Base-by-base conservation (phyloP, 768 basidiomycete species). In the Pisolithus marmoratus region DNA sequence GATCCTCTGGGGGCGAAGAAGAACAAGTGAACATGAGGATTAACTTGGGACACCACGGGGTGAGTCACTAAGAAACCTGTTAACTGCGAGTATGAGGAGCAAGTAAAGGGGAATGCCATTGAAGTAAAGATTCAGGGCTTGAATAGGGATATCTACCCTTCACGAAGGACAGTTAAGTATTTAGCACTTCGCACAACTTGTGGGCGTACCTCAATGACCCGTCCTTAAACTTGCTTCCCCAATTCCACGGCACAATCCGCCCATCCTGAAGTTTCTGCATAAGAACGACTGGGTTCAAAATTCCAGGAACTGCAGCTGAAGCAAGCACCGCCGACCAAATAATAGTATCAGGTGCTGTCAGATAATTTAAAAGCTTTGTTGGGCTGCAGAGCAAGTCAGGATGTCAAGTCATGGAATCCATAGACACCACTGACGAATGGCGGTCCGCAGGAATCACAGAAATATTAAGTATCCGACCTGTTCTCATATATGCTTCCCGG, bases 121-220 rank as follows among this genome's bases (percentile, higher is more conserved):
- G 70, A 93, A 93, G 63, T 91, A 88, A n/a, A 89, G 73, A 59
- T 93, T 91, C 26, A 93, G 70, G 24, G 87, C 79, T 66, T 94
- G 93, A 20, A 94, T 74, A 2, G 95, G 95, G 56, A 99, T 96
- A 69, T 99, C 96, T 47, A 96, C 95, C 60, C 94, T 87, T 46
- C 37, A 38, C 27, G 17, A 11, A 15, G 43, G 44, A 8, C 11
- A n/a, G 8, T 57, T 34, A 15, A 60, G 38, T 26, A 42, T 26
- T 20, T 22, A 38, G 22, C 38, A 12, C 5, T 26, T 12, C 9
- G 24, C 3, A 8, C 11, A 15, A 38, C 38, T 19, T 1, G 24
- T 27, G 20, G 9, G 48, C 74, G 31, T 53, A 87, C 89, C 91
- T 79, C 34, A 96, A 69, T 24, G 90, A 93, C 3, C 94, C 94